phyloP scores from a whole-genome alignment of 1,139 yeast genomes.

The Nakaseomyces kungkrabaensis region DNA sequence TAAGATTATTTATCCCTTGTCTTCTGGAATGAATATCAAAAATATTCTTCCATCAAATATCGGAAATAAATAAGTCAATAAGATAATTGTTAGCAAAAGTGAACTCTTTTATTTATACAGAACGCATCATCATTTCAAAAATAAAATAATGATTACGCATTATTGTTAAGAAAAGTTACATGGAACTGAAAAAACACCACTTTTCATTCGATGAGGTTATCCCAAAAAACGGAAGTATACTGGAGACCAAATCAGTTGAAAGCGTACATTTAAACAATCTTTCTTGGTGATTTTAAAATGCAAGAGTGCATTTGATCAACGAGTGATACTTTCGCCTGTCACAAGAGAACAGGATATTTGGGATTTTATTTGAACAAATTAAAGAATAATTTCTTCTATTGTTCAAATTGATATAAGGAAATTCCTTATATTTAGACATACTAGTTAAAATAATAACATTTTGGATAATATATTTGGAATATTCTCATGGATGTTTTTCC shows the following conservation, averaged over 20 bases:
- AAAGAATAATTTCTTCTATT: too few relatives aligned
- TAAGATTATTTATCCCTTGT: background rate
- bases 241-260: conserved; percentile 15
- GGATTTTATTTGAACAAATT: background rate
- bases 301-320: conserved; percentile 3
- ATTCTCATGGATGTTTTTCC: background rate
- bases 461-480: too few relatives aligned
- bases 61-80: too few relatives aligned
- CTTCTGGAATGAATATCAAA: background rate
- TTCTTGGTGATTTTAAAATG: conserved; percentile 1
- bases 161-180: conserved; percentile 17
- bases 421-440: too few relatives aligned
- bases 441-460: too few relatives aligned
- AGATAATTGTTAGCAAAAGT: conserved; percentile 13
- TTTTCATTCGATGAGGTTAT: conserved; percentile 28
- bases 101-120: background rate
- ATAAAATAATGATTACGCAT: background rate
- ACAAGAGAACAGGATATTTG: background rate
- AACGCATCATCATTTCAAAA: background rate
- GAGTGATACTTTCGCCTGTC: background rate
- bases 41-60: background rate
- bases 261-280: background rate
- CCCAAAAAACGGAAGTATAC: conserved; percentile 25
- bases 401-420: too few relatives aligned
- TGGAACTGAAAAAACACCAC: conserved; percentile 30